phyloP scores from a whole-genome alignment of 257 asterid genomes.

The Capsicum pubescens region DNA sequence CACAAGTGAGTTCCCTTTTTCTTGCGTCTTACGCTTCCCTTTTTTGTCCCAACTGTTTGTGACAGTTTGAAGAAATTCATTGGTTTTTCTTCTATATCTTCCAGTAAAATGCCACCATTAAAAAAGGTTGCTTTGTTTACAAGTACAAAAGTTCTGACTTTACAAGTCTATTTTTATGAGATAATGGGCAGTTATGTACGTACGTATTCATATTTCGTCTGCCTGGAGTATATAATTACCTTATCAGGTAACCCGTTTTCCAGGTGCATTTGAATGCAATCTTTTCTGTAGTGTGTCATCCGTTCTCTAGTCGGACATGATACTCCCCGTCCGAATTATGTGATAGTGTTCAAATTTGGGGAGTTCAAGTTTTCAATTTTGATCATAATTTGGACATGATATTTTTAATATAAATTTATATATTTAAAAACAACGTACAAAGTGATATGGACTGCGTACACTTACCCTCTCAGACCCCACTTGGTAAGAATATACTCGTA shows the following conservation, averaged over 20 bases:
- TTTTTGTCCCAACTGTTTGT: too few relatives aligned
- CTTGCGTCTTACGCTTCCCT: neutral
- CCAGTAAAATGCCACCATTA: neutral
- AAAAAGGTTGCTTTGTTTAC: neutral
- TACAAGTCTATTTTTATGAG: neutral
- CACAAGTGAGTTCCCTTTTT: conserved; percentile 54
- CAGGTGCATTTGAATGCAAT: neutral
- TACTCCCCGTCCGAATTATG: neutral
- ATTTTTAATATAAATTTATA: too few relatives aligned
- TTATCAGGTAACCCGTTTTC: neutral
- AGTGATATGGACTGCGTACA: too few relatives aligned
- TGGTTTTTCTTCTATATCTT: neutral
- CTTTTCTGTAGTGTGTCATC: neutral
- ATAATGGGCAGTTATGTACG: neutral
- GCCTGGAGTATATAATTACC: neutral
- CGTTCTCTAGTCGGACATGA: neutral
- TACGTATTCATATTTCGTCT: neutral
- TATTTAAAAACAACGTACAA: too few relatives aligned
- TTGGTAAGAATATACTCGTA: too few relatives aligned
- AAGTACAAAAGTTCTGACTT: neutral
- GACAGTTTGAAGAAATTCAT: neutral
- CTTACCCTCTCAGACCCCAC: too few relatives aligned
- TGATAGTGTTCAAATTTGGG: neutral
- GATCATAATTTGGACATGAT: neutral
- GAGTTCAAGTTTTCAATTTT: neutral